A percentile compares a stretch with the other conserved stretches of the same genome.
These are phyloP conservation scores for Debaryomyces coudertii DNA, from an alignment of 1,139 yeast species.

Conservation along the genomic window DNA sequence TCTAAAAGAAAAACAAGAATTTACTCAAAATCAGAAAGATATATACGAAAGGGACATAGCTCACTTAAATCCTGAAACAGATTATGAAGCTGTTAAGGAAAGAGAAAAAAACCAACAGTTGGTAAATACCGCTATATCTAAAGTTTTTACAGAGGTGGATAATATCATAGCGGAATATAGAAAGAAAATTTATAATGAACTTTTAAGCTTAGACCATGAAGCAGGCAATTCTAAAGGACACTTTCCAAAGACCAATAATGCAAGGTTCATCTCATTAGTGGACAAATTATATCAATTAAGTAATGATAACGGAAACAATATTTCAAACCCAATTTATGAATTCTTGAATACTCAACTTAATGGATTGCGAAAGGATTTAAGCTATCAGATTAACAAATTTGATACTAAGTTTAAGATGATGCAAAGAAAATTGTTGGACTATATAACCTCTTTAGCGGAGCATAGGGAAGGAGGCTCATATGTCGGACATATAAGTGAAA, in stretches of 20 bases:
- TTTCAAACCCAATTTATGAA: slow-evolving; percentile 39
- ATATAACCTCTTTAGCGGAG: slow-evolving; percentile 37
- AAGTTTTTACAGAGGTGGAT: slow-evolving; percentile 72
- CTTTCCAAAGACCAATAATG: slow-evolving; percentile 21
- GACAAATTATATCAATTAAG: slow-evolving; percentile 43
- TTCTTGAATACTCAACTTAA: slow-evolving; percentile 41
- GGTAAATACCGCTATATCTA: slow-evolving; percentile 39
- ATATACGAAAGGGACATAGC: slow-evolving; percentile 20
- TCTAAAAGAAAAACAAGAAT: slow-evolving; percentile 29
- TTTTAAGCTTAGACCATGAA: slow-evolving; percentile 48
- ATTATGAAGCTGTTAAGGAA: slow-evolving; percentile 20
- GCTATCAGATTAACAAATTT: slow-evolving; percentile 40
- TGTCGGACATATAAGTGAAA: slow-evolving; percentile 43
- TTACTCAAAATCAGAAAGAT: slow-evolving; percentile 22
- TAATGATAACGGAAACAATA: slow-evolving; percentile 18
- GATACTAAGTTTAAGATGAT: slow-evolving; percentile 39
- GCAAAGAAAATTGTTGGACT: slow-evolving; percentile 44
- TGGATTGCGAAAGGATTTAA: slow-evolving; percentile 37
- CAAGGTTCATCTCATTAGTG: slow-evolving; percentile 42
- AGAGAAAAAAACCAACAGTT: slow-evolving; percentile 35
- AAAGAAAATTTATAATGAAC: slow-evolving; percentile 60
- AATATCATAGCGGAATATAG: slow-evolving; percentile 66
- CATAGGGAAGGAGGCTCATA: slow-evolving; percentile 42
- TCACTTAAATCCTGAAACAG: slow-evolving; percentile 18
- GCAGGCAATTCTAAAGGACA: slow-evolving; percentile 20